Evolutionary conservation across 2,329 filamentous ascomycete genomes (phyloP), one percentile per base, ranked within the genome.

Genomic region (Aspergillus ustus): DNA sequence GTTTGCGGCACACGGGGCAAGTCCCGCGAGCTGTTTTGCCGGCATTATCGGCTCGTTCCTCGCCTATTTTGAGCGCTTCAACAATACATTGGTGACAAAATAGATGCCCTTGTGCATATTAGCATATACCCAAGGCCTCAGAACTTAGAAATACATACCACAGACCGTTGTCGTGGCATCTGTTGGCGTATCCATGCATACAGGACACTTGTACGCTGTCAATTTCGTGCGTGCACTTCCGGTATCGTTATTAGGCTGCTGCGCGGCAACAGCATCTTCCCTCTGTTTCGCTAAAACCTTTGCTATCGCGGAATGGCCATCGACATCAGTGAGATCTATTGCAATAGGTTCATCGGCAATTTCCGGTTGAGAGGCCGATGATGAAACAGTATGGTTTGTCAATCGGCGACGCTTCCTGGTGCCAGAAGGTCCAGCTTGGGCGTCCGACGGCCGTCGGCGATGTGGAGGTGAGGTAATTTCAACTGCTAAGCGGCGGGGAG

Each of bases 51-150:
- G 77, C 70, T 45, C 80, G 69, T 64, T 82, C 82, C 66, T 87
- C 84, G 48, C 82, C 81, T 28, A 82, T 83, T 44, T 83, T 83
- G 19, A 89, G 74, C n/a, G 85, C 83, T 69, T 87, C 84, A 54
- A 84, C 81, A 46, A 89, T 82, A 67, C 87, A 89, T 40, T 83
- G 83, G 67, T 89, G 86, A 70, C 87, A 89, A 73, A 88, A 89
- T 25, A 89, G 78, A 69, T 89, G 87, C 0, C 86, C 85, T 87
- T 59, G 9, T 29, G 9, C 19, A 11, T 40, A 48, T 69, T 19
- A 66, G 59, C 60, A 46, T 4, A 51, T 28, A 62, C 19, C 31
- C 52, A 17, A 17, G 9, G 11, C 9, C 17, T 9, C 9, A 48
- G 28, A 2, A 20, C 2, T 19, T 2, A 45, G 11, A 20, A 15